Evolutionary conservation across 352 stramenopile species (phyloP).

Genomic region (Phytophthora pini): DNA sequence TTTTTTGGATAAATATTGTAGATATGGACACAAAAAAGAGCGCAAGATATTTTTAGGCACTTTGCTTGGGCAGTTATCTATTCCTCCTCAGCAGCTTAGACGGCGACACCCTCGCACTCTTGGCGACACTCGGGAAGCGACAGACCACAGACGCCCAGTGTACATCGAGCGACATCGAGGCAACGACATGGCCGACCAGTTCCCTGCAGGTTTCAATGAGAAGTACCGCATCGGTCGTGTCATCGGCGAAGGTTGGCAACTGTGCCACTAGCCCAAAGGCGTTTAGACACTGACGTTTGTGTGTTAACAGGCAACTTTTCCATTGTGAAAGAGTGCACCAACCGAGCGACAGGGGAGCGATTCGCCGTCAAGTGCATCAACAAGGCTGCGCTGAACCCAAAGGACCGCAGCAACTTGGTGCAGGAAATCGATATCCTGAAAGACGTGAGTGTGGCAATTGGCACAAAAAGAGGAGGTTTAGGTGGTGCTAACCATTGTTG

Average conservation of each 20-base stretch:
- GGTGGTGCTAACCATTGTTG: slow-evolving; percentile 9
- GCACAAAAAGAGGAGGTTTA: neutral
- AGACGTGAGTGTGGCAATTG: slow-evolving; percentile 34
- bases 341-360: slow-evolving; percentile 53
- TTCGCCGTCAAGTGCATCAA: slow-evolving; percentile 90
- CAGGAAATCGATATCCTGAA: slow-evolving; percentile 88
- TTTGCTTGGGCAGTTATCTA: slow-evolving; percentile 14
- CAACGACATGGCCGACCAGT: slow-evolving; percentile 54
- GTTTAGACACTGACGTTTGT: neutral
- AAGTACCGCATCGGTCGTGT: slow-evolving; percentile 84
- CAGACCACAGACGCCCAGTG: slow-evolving; percentile 7
- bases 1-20: too few relatives aligned
- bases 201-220: slow-evolving; percentile 66
- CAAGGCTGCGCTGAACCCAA: slow-evolving; percentile 77
- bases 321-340: slow-evolving; percentile 77
- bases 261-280: neutral
- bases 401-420: slow-evolving; percentile 80
- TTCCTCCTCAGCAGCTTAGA: slow-evolving; percentile 21
- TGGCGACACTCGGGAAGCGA: slow-evolving; percentile 17
- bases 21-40: neutral
- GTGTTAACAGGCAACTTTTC: slow-evolving; percentile 78
- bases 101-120: slow-evolving; percentile 14
- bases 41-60: slow-evolving; percentile 21
- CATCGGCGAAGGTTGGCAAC: slow-evolving; percentile 64
- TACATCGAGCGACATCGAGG: slow-evolving; percentile 7